Evolutionary conservation across 768 basidiomycete genomes (phyloP).

Genomic region (Cystobasidium onofrii): DNA sequence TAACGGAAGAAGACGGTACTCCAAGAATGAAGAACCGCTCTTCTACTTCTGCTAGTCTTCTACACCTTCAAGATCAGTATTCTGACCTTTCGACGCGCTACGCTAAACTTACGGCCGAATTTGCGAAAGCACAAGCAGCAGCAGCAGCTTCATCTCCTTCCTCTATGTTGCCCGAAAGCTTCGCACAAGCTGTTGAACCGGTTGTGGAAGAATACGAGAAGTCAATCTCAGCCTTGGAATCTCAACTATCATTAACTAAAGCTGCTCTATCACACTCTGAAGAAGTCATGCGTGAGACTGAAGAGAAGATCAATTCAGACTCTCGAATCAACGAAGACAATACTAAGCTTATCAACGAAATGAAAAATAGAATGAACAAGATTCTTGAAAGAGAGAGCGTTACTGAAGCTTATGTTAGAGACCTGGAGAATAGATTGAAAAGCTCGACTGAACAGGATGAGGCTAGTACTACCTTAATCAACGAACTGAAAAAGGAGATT

Average conservation of each 20-base stretch:
- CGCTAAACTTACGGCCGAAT: conserved; percentile 78
- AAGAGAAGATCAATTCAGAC: conserved; percentile 63
- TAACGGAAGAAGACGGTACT: conserved; percentile 45
- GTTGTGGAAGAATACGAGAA: conserved; percentile 99
- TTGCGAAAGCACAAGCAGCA: conserved; percentile 60
- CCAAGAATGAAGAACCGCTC: background rate
- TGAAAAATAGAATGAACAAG: conserved; percentile 69
- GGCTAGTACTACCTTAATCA: conserved; percentile 66
- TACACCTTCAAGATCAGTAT: conserved; percentile 76
- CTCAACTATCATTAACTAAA: conserved; percentile 74
- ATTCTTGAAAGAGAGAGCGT: conserved; percentile 78
- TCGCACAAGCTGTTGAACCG: conserved; percentile 62
- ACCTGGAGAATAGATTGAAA: conserved; percentile 86
- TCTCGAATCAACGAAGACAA: conserved; percentile 65
- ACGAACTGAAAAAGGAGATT: conserved; percentile 76
- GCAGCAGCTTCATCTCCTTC: conserved; percentile 58
- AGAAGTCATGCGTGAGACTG: conserved; percentile 85
- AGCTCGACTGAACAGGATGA: conserved; percentile 69
- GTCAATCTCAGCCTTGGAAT: conserved; percentile 88
- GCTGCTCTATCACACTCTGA: conserved; percentile 82
- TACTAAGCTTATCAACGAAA: conserved; percentile 78
- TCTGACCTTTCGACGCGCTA: conserved; percentile 74
- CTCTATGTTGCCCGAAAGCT: conserved; percentile 46
- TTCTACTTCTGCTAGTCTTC: conserved; percentile 54
- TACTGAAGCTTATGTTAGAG: conserved; percentile 88